phyloP scores from a whole-genome alignment of 129 eudicot genomes.

The Pseudognaphalium luteoalbum region DNA sequence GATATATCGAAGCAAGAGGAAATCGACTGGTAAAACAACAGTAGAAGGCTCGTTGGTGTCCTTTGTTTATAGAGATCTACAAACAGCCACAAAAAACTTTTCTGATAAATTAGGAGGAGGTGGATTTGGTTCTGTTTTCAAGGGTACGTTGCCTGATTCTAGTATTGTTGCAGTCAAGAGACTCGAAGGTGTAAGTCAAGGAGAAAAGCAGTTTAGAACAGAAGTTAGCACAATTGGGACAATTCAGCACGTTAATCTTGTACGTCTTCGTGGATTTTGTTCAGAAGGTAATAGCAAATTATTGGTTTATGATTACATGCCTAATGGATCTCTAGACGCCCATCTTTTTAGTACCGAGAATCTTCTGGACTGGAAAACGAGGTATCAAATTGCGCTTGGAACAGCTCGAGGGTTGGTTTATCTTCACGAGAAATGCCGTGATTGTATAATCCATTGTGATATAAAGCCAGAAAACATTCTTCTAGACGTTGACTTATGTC shows the following conservation, averaged over 20 bases:
- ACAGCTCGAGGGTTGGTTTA: conserved; percentile 63
- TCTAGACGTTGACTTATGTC: conserved; percentile 45
- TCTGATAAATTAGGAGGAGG: conserved; percentile 57
- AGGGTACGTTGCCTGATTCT: conserved; percentile 51
- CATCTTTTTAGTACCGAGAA: conserved; percentile 47
- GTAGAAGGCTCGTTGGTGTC: conserved; percentile 52
- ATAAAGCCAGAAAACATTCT: conserved; percentile 80
- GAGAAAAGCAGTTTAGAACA: conserved; percentile 71
- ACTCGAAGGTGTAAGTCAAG: conserved; percentile 58
- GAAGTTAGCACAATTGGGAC: conserved; percentile 74
- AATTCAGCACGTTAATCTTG: conserved; percentile 71
- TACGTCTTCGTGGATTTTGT: conserved; percentile 67
- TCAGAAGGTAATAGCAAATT: conserved; percentile 45
- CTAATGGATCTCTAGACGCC: conserved; percentile 53
- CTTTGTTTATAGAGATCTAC: conserved; percentile 54
- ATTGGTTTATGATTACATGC: conserved; percentile 65
- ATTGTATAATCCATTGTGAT: conserved; percentile 76
- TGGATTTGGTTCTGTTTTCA: conserved; percentile 65
- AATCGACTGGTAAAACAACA: conserved; percentile 10
- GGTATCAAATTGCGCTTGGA: conserved; percentile 64
- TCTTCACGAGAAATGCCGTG: conserved; percentile 68
- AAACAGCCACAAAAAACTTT: conserved; percentile 50
- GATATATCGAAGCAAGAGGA: conserved; percentile 25
- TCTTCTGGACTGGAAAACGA: conserved; percentile 48
- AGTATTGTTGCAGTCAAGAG: conserved; percentile 59